Conservation (phyloP, 148 eudicot genomes). For the Silene latifolia region DNA sequence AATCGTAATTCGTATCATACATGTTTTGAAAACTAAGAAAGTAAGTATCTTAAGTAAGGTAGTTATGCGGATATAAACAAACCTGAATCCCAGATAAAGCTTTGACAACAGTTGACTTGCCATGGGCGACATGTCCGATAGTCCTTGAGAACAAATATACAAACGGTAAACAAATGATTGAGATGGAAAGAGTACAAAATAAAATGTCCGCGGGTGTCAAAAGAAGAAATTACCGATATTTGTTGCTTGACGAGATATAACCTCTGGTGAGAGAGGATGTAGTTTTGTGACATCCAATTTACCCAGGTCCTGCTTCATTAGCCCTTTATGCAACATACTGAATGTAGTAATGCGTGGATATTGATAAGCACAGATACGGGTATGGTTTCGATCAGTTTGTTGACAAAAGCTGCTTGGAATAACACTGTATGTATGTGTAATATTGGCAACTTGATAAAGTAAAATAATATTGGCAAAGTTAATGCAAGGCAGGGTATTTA, state of each 20-base stretch:
- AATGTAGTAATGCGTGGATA: too few species aligned
- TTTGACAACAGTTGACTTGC: conserved; percentile 93
- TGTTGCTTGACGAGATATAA: conserved; percentile 94
- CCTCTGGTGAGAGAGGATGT: conserved; percentile 92
- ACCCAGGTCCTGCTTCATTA: conserved; percentile 89
- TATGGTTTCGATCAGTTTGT: too few species aligned
- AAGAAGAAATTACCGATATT: conserved; percentile 58
- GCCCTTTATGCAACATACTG: too few species aligned
- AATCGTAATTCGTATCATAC: neutral
- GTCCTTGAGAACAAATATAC: conserved; percentile 50
- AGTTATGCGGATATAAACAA: neutral
- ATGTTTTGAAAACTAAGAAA: neutral
- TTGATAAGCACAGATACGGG: too few species aligned
- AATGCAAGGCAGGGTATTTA: too few species aligned
- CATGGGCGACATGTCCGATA: conserved; percentile 99
- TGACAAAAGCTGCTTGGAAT: too few species aligned
- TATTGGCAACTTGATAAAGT: too few species aligned
- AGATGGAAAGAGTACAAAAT: too few species aligned
- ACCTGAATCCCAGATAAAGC: conserved; percentile 99
- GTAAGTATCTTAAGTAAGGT: too few species aligned
- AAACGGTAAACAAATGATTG: too few species aligned
- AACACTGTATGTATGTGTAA: too few species aligned
- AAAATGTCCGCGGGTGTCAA: neutral
- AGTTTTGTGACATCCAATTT: conserved; percentile 80
- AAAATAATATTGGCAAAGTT: too few species aligned